Conservation (phyloP, 352 stramenopile genomes). For the Phytopythium mirpurense region DNA sequence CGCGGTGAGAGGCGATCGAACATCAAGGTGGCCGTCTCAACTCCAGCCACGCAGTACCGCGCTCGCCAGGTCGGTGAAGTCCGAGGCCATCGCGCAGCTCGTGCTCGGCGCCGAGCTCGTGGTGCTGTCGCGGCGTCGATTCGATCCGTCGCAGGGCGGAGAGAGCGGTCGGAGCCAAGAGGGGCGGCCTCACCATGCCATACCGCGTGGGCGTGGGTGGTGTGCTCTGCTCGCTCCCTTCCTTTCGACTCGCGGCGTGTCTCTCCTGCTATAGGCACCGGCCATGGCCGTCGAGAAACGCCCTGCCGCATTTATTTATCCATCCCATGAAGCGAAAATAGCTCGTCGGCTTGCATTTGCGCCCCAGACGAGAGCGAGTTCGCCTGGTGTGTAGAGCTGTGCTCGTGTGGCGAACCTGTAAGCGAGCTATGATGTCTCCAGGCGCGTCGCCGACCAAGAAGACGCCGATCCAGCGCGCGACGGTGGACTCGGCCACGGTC, state of each 20-base stretch:
- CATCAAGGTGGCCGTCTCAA: neutral
- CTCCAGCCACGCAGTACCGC: too few species aligned
- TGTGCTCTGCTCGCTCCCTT: neutral
- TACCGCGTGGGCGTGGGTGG: neutral
- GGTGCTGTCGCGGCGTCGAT: neutral
- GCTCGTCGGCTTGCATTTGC: too few species aligned
- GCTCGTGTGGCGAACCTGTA: too few species aligned
- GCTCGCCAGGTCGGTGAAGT: slow-evolving; percentile 59
- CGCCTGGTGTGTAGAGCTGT: too few species aligned
- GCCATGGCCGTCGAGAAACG: neutral
- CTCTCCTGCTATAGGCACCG: too few species aligned
- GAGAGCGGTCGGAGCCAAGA: neutral
- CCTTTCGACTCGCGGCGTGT: neutral
- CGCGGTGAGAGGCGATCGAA: neutral
- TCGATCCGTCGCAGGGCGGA: too few species aligned
- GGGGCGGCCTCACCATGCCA: slow-evolving; percentile 1
- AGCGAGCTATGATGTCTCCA: slow-evolving; percentile 15
- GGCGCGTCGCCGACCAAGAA: slow-evolving; percentile 8
- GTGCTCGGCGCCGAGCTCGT: neutral
- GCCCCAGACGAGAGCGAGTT: too few species aligned
- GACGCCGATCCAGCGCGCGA: slow-evolving; percentile 21
- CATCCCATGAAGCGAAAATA: slow-evolving; percentile 2
- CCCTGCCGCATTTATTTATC: neutral
- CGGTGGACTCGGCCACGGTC: slow-evolving; percentile 9
- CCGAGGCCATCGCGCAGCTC: slow-evolving; percentile 21